Base-by-base conservation (phyloP, 768 basidiomycete species). In the Myochromella boudieri region DNA sequence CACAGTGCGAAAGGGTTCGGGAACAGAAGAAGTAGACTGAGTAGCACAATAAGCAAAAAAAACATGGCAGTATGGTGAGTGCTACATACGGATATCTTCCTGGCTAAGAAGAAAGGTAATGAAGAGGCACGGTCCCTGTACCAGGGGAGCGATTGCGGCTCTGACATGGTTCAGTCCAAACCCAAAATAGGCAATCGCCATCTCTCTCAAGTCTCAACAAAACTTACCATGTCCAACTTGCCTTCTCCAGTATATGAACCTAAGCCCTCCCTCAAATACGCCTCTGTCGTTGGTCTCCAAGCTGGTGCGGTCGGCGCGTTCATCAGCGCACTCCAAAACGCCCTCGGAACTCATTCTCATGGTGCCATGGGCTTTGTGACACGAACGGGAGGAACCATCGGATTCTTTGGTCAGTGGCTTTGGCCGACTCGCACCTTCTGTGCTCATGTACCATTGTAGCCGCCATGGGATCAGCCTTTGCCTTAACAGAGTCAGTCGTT, bases 291-390 rank as follows among this genome's bases (percentile, higher is more conserved):
- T 25, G 84, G 79, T 39, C 68, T 85, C n/a, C 84, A 87, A 60
- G 76, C 80, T 47, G 85, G 75, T 36, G 73, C 69, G 31, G 75
- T 87, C 43, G 86, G 86, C 17, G 74, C 82, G 48, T 77, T 87
- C 66, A 76, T 85, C 65, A 86, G 85, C 49, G 62, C 75, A 10
- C 59, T 79, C 26, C 91, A 91, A 69, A 95, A 91, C 77, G 88
- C 87, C 22, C 71, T 93, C 49, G 82, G 81, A 34, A 77, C 70
- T 53, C 93, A 91, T 68, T 78, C 81, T 31, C 75, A 76, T 54
- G 94, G 91, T 58, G 91, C 89, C 46, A 76, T 84, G 68, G 94
- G 94, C 56, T 82, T 97, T 66, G 62, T 94, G 56, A 91, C 91
- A 42, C 76, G 93, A 54, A 90, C 85, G 25, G 93, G 93, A 48